phyloP scores from a whole-genome alignment of 75 land plant species.

The Pinus tabuliformis region DNA sequence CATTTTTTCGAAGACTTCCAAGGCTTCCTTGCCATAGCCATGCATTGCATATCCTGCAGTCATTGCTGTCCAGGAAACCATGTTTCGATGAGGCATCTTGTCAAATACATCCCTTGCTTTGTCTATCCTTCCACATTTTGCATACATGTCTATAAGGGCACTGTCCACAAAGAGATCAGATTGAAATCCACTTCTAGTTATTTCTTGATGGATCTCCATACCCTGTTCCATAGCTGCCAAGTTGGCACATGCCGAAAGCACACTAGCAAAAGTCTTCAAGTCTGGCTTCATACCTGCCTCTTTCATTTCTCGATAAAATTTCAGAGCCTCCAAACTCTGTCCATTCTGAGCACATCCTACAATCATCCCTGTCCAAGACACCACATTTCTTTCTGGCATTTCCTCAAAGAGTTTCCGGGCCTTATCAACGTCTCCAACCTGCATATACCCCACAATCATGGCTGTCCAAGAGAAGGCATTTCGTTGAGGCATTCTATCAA shows the following conservation, averaged over 20 bases:
- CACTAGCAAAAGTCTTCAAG: not conserved
- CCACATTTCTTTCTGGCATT: slow-evolving; percentile 43
- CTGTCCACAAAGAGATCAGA: not conserved
- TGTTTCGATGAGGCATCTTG: too few relatives aligned
- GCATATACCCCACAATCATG: slow-evolving; percentile 33
- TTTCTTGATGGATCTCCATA: not conserved
- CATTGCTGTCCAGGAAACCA: too few relatives aligned
- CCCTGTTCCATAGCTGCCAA: slow-evolving; percentile 2
- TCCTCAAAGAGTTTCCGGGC: slow-evolving; percentile 39
- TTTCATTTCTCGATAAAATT: slow-evolving; percentile 45
- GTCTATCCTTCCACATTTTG: slow-evolving; percentile 5
- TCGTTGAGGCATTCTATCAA: slow-evolving; percentile 1
- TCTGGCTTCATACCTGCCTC: slow-evolving; percentile 9
- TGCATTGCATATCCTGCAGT: too few relatives aligned
- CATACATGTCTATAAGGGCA: slow-evolving; percentile 14
- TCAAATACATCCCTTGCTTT: slow-evolving; percentile 6
- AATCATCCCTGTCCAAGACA: slow-evolving; percentile 74
- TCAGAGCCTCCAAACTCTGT: slow-evolving; percentile 38
- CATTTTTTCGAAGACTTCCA: too few relatives aligned
- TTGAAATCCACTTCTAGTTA: not conserved
- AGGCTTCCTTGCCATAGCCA: too few relatives aligned
- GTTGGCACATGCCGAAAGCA: slow-evolving; percentile 3
- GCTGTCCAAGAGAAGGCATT: not conserved
- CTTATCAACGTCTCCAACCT: slow-evolving; percentile 33
- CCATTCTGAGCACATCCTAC: slow-evolving; percentile 58